A percentile compares a stretch with the other conserved stretches of the same genome.
phyloP scores from a whole-genome alignment of 768 basidiomycete genomes.

The Lactarius quietus region DNA sequence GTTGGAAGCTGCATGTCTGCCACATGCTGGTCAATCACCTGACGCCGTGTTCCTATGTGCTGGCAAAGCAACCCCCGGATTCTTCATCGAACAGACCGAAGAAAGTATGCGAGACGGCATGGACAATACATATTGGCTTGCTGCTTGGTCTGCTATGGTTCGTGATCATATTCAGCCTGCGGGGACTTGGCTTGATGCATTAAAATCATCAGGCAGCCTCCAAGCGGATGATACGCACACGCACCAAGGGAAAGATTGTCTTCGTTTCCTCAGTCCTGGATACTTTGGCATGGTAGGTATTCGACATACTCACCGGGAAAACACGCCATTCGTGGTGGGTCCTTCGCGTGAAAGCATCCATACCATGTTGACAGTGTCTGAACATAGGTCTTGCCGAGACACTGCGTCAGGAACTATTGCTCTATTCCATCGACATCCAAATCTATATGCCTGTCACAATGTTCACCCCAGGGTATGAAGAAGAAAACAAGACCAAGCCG shows the following conservation, averaged over 20 bases:
- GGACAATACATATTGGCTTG: slow-evolving; percentile 53
- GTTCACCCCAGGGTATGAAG: slow-evolving; percentile 67
- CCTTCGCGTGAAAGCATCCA: too few species aligned
- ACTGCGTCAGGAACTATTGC: slow-evolving; percentile 70
- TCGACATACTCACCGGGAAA: slow-evolving; percentile 80
- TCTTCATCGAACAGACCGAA: slow-evolving; percentile 68
- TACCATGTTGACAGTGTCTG: neutral
- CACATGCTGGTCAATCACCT: slow-evolving; percentile 56
- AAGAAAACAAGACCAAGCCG: slow-evolving; percentile 74
- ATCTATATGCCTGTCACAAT: slow-evolving; percentile 84
- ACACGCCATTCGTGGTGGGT: slow-evolving; percentile 75
- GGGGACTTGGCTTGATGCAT: neutral
- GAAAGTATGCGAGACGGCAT: slow-evolving; percentile 56
- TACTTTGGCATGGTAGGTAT: slow-evolving; percentile 73
- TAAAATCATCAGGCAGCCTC: slow-evolving; percentile 52
- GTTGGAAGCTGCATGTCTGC: slow-evolving; percentile 53
- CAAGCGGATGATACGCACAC: slow-evolving; percentile 58
- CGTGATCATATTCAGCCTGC: neutral
- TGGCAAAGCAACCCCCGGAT: slow-evolving; percentile 65
- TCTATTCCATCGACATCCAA: slow-evolving; percentile 76
- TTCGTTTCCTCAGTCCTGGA: slow-evolving; percentile 74
- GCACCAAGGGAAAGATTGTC: slow-evolving; percentile 62
- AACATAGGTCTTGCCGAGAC: slow-evolving; percentile 74
- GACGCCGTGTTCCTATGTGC: slow-evolving; percentile 81
- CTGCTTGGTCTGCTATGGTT: slow-evolving; percentile 53